Base-by-base conservation (phyloP, 345 rosid genomes). In the Psidium friedrichsthalianum region DNA sequence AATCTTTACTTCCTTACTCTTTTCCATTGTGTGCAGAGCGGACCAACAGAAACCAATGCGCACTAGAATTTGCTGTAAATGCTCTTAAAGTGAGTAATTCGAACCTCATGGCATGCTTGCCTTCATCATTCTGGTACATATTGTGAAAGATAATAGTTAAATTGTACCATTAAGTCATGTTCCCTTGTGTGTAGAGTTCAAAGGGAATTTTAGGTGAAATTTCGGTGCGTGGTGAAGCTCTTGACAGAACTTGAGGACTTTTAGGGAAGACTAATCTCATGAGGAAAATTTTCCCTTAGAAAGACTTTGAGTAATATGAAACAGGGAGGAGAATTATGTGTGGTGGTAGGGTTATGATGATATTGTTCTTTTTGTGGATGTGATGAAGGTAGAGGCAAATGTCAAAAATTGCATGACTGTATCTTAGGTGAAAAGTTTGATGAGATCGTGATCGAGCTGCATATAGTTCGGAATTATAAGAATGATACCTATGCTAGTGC, bases 21-120 rank as follows among this genome's bases (percentile, higher is more conserved):
- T 51, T 25, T 81, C 81, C 59, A 36, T 82, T 42, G 5, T 90
- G 81, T 89, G 83, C 89, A 96, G 99, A 90, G 90, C 87, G 99
- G 98, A 82, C 98, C 98, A 40, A 90, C 98, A 53, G 99, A 97
- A 90, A 95, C 98, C 49, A 96, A 97, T 89, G 99, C 59, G 98
- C 97, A 18, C 87, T 97, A 61, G 98, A 97, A 91, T 97, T 97
- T 92, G 93, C 99, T 59, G 98, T 96, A 58, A 97, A 97, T 86
- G 18, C 90, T 76, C 97, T 97, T 82, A 81, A 92, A 56, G 99
- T 95, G 89, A 91, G 98, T 90, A 27, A 52, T 85, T 82, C 64
- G 82, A 24, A 24, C 58, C 47, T 12, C 15, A 36, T 4, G 9
- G 56, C 74, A 82, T 59, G 74, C 44, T 83, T 82, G 58, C 21